Conservation (phyloP, 345 rosid genomes). For the Linum lewisii region DNA sequence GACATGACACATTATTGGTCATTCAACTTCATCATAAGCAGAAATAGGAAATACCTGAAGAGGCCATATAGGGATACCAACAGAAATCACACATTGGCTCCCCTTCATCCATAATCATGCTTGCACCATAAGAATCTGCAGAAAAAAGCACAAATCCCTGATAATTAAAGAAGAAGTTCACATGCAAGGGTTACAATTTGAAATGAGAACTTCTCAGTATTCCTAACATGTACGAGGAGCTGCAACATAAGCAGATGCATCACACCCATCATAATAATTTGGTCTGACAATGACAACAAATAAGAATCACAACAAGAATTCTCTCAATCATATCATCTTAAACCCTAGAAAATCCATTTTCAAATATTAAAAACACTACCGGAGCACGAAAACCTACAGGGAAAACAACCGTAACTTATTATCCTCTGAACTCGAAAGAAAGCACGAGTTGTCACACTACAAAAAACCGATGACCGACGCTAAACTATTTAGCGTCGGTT, state of each 20-base stretch:
- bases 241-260: constrained; percentile 16
- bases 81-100: constrained; percentile 87
- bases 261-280: constrained; percentile 23
- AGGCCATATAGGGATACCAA: constrained; percentile 92
- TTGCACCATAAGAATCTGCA: constrained; percentile 70
- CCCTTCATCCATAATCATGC: constrained; percentile 64
- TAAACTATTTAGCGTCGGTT: too few relatives aligned
- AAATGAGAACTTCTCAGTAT: background rate
- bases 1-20: constrained; percentile 6
- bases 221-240: constrained; percentile 33
- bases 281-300: constrained; percentile 31
- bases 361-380: background rate
- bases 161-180: background rate
- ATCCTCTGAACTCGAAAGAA: constrained; percentile 73
- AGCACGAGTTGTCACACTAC: constrained; percentile 90
- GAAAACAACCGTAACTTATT: constrained; percentile 63
- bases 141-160: constrained; percentile 5
- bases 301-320: background rate
- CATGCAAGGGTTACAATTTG: background rate
- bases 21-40: background rate
- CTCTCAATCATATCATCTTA: background rate
- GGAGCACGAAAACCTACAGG: constrained; percentile 31
- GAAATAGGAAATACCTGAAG: constrained; percentile 44
- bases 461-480: too few relatives aligned
- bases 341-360: background rate